phyloP scores from a whole-genome alignment of 164 flowering plant genomes.

The Kingdonia uniflora region DNA sequence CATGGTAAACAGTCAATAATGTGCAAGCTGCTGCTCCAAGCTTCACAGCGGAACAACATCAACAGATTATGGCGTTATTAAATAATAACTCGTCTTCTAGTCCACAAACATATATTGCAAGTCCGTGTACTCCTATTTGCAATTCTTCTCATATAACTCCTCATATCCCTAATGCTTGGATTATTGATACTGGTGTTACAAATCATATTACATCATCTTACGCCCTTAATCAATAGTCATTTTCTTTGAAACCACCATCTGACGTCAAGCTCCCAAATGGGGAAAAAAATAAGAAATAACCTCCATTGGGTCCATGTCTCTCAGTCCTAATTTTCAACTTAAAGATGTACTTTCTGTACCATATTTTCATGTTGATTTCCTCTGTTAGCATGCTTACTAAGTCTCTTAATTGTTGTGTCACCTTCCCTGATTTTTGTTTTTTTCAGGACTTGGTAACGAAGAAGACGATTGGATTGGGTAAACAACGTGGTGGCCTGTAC shows the following conservation, averaged over 20 bases:
- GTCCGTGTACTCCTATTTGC: neutral
- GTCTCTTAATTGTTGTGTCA: conserved; percentile 5
- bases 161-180: conserved; percentile 1
- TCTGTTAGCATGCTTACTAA: conserved; percentile 1
- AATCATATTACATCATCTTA: neutral
- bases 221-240: neutral
- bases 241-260: neutral
- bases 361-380: neutral
- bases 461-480: conserved; percentile 11
- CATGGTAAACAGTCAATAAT: too few species aligned
- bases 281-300: neutral
- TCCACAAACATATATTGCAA: conserved; percentile 1
- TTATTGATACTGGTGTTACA: conserved; percentile 7
- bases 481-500: conserved; percentile 11
- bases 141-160: conserved; percentile 1
- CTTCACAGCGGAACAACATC: too few species aligned
- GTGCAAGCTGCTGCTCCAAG: too few species aligned
- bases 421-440: neutral
- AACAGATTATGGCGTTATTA: too few species aligned
- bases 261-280: conserved; percentile 5
- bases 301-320: neutral
- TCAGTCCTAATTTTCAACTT: neutral
- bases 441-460: conserved; percentile 6
- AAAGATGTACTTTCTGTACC: conserved; percentile 5
- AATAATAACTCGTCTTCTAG: too few species aligned